Percentiles rank a stretch among this genome's conserved stretches.
Conservation (phyloP, 1,139 yeast species). For the Pichia sp. region DNA sequence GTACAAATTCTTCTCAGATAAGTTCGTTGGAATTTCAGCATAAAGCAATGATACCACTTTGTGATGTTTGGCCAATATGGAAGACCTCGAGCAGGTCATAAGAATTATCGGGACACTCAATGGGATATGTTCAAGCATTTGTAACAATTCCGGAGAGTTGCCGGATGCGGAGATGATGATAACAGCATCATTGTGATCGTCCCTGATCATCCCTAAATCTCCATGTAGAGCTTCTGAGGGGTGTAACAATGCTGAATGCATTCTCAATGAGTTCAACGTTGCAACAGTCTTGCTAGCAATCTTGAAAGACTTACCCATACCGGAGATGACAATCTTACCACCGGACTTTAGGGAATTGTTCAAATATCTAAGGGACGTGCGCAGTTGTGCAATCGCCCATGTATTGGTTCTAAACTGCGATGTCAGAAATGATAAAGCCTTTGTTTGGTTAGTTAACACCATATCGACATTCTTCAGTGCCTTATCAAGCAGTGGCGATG, state of each 20-base stretch:
- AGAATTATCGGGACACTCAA: slow-evolving; percentile 47
- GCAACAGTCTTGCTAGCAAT: slow-evolving; percentile 76
- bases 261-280: slow-evolving; percentile 74
- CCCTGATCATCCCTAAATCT: slow-evolving; percentile 66
- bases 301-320: slow-evolving; percentile 80
- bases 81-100: slow-evolving; percentile 53
- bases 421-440: slow-evolving; percentile 36
- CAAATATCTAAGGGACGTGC: slow-evolving; percentile 43
- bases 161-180: slow-evolving; percentile 77
- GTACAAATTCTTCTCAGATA: slow-evolving; percentile 59
- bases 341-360: slow-evolving; percentile 41
- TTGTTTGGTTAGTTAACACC: slow-evolving; percentile 40
- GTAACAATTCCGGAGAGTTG: slow-evolving; percentile 67
- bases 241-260: slow-evolving; percentile 62
- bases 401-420: slow-evolving; percentile 34
- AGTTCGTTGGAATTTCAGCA: slow-evolving; percentile 53
- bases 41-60: slow-evolving; percentile 46
- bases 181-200: slow-evolving; percentile 49
- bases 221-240: slow-evolving; percentile 91
- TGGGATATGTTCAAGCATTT: slow-evolving; percentile 54
- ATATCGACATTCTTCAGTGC: slow-evolving; percentile 24
- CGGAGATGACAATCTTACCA: slow-evolving; percentile 70
- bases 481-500: slow-evolving; percentile 19
- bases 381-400: slow-evolving; percentile 44
- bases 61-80: slow-evolving; percentile 37